These are phyloP conservation scores for Saccharomycopsis hybrid DNA, from an alignment of 1,139 yeast genomes.

Conservation along the genomic window DNA sequence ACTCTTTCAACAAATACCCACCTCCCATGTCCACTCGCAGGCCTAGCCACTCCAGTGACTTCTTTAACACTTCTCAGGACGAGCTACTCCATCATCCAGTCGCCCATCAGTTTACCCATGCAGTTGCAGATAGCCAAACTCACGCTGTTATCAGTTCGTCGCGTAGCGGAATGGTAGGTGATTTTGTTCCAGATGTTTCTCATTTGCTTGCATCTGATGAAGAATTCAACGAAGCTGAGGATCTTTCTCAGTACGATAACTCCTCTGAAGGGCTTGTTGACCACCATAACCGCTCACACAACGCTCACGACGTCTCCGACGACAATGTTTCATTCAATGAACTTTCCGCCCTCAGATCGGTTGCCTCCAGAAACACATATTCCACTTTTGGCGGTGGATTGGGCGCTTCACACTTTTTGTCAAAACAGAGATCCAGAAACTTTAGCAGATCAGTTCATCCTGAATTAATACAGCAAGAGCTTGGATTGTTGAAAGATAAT, in stretches of 20 bases:
- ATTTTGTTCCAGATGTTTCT: neutral
- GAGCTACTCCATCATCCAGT: neutral
- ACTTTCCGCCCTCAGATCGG: neutral
- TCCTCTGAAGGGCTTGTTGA: no score
- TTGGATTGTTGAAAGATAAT: conserved; percentile 9
- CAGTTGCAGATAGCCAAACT: conserved; percentile 1
- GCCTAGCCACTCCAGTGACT: neutral
- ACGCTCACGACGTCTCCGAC: neutral
- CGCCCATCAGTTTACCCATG: conserved; percentile 10
- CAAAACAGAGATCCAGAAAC: neutral
- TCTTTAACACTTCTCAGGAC: neutral
- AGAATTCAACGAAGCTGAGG: neutral
- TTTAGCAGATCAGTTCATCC: conserved; percentile 8
- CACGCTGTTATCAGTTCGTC: conserved; percentile 8
- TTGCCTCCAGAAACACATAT: neutral
- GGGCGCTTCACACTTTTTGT: neutral
- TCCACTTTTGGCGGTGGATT: neutral
- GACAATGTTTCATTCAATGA: neutral
- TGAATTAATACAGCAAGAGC: conserved; percentile 12
- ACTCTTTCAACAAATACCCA: no score
- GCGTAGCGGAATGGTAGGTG: conserved; percentile 4
- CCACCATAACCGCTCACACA: no score
- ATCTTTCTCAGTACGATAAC: neutral
- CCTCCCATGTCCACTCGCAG: neutral
- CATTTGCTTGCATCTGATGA: neutral